Conservation (phyloP, 345 rosid species). For the Citrus unshiu region DNA sequence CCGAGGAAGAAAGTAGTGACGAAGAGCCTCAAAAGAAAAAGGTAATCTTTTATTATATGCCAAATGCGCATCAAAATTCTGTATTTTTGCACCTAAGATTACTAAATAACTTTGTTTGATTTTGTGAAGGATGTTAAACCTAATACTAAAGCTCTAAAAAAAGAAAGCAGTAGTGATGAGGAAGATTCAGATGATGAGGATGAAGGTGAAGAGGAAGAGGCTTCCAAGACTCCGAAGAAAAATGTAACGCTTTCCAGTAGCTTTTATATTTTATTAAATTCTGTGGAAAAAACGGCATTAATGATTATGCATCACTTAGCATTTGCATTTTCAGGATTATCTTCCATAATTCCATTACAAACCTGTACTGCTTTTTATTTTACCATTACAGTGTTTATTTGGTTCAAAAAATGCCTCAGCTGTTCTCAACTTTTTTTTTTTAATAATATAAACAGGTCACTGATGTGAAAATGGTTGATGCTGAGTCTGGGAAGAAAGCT, state of each 20-base stretch:
- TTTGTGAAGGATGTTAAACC: conserved; percentile 9
- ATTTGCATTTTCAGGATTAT: background rate
- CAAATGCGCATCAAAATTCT: background rate
- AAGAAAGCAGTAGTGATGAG: conserved; percentile 53
- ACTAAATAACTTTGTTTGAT: background rate
- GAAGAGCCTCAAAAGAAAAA: conserved; percentile 47
- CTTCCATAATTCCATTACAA: background rate
- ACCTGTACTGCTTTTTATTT: background rate
- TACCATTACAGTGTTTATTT: background rate
- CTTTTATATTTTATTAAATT: too few species aligned
- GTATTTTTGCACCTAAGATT: background rate
- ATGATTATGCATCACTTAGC: background rate
- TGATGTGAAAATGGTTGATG: conserved; percentile 70
- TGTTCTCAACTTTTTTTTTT: background rate
- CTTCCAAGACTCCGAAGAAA: conserved; percentile 43
- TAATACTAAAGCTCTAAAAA: conserved; percentile 27
- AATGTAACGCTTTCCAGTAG: conserved; percentile 18
- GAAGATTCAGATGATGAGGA: conserved; percentile 38
- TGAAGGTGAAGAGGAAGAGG: conserved; percentile 51
- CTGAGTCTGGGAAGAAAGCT: conserved; percentile 37
- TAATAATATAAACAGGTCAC: conserved; percentile 25
- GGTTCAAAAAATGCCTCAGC: background rate
- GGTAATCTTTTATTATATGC: conserved; percentile 15
- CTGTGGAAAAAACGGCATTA: background rate
- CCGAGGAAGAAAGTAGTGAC: conserved; percentile 43